Percentiles rank a stretch among this genome's conserved stretches.
phyloP scores from a whole-genome alignment of 257 asterid genomes.

The Perilla frutescens region DNA sequence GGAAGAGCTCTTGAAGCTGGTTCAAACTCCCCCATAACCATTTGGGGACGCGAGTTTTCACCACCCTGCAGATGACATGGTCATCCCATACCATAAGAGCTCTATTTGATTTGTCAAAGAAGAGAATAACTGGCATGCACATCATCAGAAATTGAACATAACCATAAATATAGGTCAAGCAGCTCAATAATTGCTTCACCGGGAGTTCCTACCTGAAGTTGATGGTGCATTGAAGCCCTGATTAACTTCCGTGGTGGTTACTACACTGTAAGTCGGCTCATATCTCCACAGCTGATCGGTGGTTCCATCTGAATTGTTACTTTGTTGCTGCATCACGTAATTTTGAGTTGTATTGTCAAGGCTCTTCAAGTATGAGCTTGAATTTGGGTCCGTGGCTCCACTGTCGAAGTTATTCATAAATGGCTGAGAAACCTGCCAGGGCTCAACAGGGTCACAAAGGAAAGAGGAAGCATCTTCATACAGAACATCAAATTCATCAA shows the following conservation, averaged over 20 bases:
- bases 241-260: constrained; percentile 45
- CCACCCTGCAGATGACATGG: constrained; percentile 59
- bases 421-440: constrained; percentile 43
- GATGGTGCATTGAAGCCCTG: constrained; percentile 45
- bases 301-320: constrained; percentile 38
- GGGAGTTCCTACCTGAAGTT: constrained; percentile 68
- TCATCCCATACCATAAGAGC: constrained; percentile 73
- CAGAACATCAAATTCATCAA: constrained; percentile 58
- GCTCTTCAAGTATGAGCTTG: constrained; percentile 34
- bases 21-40: constrained; percentile 87
- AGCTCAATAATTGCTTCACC: constrained; percentile 42
- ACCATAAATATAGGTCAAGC: constrained; percentile 35
- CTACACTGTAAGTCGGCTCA: constrained; percentile 50
- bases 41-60: constrained; percentile 84
- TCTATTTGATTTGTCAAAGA: constrained; percentile 49
- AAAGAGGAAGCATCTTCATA: constrained; percentile 50
- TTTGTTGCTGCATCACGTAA: constrained; percentile 45
- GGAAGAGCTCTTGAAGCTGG: constrained; percentile 75
- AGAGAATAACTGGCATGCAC: constrained; percentile 52
- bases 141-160: constrained; percentile 22
- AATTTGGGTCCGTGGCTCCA: constrained; percentile 31
- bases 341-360: constrained; percentile 28
- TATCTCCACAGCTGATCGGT: constrained; percentile 51
- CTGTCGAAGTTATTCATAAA: constrained; percentile 35
- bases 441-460: constrained; percentile 44